Base-by-base conservation (phyloP, 352 stramenopile species). In the Peronospora destructor region DNA sequence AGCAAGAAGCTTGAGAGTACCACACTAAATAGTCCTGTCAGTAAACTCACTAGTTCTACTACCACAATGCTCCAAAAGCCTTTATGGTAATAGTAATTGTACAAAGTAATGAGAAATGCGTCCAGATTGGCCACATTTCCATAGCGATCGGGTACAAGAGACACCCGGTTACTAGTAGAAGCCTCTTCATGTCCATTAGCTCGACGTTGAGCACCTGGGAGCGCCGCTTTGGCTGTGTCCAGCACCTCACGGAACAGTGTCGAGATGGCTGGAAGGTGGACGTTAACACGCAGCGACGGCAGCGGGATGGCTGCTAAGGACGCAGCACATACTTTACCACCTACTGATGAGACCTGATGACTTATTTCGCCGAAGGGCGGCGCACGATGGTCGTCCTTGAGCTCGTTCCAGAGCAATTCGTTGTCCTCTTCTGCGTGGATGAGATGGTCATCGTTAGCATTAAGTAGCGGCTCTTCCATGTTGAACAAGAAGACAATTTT, bases 11-110 rank as follows among this genome's bases (percentile, higher is more conserved):
- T 95, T n/a, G 81, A 95, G 30, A 97, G 80, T 53, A 84, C 73
- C 17, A 99, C 79, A 52, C 93, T 99, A 61, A 99, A 98, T 3
- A 97, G 78, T 9, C 98, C 76, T 10, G 95, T 97, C 12, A 87
- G 29, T 2, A 98, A 54, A 59, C 96, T 85, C 25, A 95, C 88
- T 28, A 98, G 55, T 50, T 97, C 89, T 11, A 93, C 71, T 6
- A 85, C 73, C 4, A 93, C 61, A 49, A 96, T 97, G 44, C 69
- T 79, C 65, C 80, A 85, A 44, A 97, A 87, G n/a, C 93, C 93
- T 58, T 94, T 93, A 65, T 95, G 81, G 57, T 94, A 87, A 61
- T 95, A 97, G 73, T 97, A 97, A 45, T 91, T 91, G 81, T 98
- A 98, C 64, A 98, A 66, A 34, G 71, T 85, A 52, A 86, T 92